Evolutionary conservation across 2,329 filamentous ascomycete genomes (phyloP).

Genomic region (Trematosphaeria pertusa): DNA sequence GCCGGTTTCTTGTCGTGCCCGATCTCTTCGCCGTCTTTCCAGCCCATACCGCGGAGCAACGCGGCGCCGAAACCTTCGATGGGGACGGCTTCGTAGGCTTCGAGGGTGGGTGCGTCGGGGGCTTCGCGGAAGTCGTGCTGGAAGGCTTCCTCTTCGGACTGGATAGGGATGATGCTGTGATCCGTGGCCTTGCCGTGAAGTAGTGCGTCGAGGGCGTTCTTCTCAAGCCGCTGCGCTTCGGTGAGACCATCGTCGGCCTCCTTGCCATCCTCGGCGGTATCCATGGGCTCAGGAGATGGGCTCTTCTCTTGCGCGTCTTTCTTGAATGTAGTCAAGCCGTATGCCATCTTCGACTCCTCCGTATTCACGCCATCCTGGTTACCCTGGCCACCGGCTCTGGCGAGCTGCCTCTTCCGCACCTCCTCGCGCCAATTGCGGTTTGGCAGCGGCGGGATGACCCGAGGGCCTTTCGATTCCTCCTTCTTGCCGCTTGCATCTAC

Average conservation of each 20-base stretch:
- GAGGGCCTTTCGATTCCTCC: conserved; percentile 51
- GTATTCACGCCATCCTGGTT: conserved; percentile 42
- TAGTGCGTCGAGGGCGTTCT: conserved; percentile 59
- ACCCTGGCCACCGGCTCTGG: conserved; percentile 62
- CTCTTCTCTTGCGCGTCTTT: conserved; percentile 21
- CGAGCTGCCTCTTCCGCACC: conserved; percentile 60
- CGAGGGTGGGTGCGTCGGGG: conserved; percentile 77
- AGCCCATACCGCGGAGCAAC: conserved; percentile 90
- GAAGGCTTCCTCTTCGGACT: conserved; percentile 71
- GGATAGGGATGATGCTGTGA: conserved; percentile 48
- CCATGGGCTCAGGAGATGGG: conserved; percentile 27
- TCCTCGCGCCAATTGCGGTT: conserved; percentile 71
- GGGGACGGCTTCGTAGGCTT: conserved; percentile 86
- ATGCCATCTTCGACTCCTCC: conserved; percentile 51
- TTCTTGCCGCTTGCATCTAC: conserved; percentile 45
- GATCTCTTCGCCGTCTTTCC: conserved; percentile 74
- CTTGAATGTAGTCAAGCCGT: conserved; percentile 61
- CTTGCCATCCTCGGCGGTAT: conserved; percentile 35
- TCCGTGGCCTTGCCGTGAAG: conserved; percentile 48
- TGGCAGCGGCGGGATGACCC: conserved; percentile 64
- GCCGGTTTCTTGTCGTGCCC: conserved; percentile 56
- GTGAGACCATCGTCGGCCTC: conserved; percentile 25
- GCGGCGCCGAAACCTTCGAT: conserved; percentile 95
- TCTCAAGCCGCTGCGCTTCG: conserved; percentile 54
- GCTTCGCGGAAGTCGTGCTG: conserved; percentile 72